Conservation (phyloP, 2,329 filamentous ascomycete genomes). For the Epichloe festucae region DNA sequence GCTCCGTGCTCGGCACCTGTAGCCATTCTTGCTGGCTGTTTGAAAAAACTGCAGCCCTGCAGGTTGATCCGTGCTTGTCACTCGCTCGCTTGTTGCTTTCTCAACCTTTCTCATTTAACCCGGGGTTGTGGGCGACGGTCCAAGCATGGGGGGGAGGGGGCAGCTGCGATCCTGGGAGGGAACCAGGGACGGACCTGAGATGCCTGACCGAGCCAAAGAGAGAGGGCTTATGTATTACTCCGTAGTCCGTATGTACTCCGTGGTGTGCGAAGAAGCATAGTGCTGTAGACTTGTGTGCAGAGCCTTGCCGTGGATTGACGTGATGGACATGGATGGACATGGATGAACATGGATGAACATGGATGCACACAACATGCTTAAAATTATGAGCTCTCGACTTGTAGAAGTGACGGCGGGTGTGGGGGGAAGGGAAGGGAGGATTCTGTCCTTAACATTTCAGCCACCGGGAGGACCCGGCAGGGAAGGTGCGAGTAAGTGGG, state of each 20-base stretch:
- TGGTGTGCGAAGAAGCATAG: background rate
- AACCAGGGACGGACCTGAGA: background rate
- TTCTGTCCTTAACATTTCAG: background rate
- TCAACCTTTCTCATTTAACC: background rate
- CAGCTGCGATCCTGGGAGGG: background rate
- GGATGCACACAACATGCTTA: background rate
- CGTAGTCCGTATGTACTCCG: background rate
- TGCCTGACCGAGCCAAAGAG: background rate
- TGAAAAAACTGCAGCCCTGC: background rate
- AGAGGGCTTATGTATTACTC: background rate
- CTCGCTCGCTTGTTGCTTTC: background rate
- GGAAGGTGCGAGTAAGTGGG: background rate
- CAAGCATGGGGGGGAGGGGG: background rate
- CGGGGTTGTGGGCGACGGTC: background rate
- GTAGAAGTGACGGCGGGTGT: no score
- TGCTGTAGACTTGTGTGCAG: background rate
- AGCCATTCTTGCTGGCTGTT: background rate
- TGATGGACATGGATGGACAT: background rate
- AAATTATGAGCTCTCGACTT: background rate
- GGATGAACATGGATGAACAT: background rate
- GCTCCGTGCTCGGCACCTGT: background rate
- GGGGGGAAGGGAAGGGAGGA: no score
- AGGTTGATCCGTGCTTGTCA: background rate
- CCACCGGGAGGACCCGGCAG: slow-evolving; percentile 6
- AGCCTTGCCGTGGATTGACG: background rate